These are phyloP conservation scores for Boletus subparvulus DNA, from an alignment of 768 basidiomycete genomes.

Conservation along the genomic window DNA sequence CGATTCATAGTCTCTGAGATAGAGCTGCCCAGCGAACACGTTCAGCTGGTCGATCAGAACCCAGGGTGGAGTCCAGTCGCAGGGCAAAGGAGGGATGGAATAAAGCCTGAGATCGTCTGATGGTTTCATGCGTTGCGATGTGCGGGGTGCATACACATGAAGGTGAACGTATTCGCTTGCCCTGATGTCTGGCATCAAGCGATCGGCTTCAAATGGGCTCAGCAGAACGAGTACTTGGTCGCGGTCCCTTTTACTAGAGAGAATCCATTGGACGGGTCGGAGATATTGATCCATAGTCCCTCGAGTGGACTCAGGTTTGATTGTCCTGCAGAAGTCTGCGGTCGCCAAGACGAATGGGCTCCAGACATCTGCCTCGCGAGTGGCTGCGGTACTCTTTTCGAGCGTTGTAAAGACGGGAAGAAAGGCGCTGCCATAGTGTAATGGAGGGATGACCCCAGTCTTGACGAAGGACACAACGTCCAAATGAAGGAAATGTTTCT, in stretches of 20 bases:
- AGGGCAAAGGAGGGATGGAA: conserved; percentile 2
- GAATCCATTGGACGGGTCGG: conserved; percentile 25
- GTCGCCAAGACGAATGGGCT: conserved; percentile 9
- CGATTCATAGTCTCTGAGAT: conserved; percentile 22
- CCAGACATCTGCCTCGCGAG: conserved; percentile 22
- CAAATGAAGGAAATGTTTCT: conserved; percentile 12
- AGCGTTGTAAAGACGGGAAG: conserved; percentile 12
- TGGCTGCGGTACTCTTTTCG: not conserved
- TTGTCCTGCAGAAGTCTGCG: conserved; percentile 7
- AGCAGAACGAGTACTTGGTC: too few relatives aligned
- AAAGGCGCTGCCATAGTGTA: conserved; percentile 18
- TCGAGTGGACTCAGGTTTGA: not conserved
- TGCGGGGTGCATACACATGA: conserved; percentile 42
- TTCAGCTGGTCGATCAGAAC: conserved; percentile 6
- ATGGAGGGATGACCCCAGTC: conserved; percentile 22
- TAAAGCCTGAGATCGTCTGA: conserved; percentile 32
- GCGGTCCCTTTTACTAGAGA: conserved; percentile 11
- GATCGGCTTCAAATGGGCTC: conserved; percentile 36
- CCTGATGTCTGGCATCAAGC: conserved; percentile 38
- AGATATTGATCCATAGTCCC: conserved; percentile 12
- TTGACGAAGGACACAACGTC: conserved; percentile 23
- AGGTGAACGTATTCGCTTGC: conserved; percentile 33
- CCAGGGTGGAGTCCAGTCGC: not conserved
- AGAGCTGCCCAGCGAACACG: not conserved
- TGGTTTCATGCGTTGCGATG: conserved; percentile 33